Base-by-base conservation (phyloP, 495 filamentous ascomycete species). In the Lentithecium fluviatile region DNA sequence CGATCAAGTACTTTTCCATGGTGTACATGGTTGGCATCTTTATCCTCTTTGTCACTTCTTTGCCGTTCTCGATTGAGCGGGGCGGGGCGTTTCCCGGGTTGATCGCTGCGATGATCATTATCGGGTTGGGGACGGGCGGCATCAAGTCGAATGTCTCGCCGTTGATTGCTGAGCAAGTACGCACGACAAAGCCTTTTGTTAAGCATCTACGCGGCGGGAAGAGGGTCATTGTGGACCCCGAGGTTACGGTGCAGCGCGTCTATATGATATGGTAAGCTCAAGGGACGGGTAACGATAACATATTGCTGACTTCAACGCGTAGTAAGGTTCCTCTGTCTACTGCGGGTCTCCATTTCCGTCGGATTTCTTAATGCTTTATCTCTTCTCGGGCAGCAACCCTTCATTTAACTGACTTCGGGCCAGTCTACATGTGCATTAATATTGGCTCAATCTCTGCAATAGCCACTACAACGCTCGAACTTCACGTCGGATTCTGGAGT, bases 351-450 rank as follows among this genome's bases (percentile, higher is more conserved):
- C n/a, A n/a, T n/a, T n/a, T n/a, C n/a, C n/a, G n/a, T n/a, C n/a
- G n/a, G n/a, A n/a, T n/a, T n/a, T n/a, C n/a, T n/a, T n/a, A n/a
- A n/a, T n/a, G n/a, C n/a, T n/a, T n/a, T n/a, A n/a, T n/a, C n/a
- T n/a, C n/a, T n/a, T n/a, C n/a, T n/a, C n/a, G n/a, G n/a, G n/a
- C n/a, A n/a, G n/a, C n/a, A n/a, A n/a, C n/a, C n/a, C n/a, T n/a
- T n/a, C n/a, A n/a, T n/a, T n/a, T n/a, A n/a, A n/a, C n/a, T n/a
- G n/a, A n/a, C n/a, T n/a, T n/a, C n/a, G n/a, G n/a, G n/a, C n/a
- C n/a, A n/a, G n/a, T 75, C 71, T 91, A 91, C 69, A 74, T 82
- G 54, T 84, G 85, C 64, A 88, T 91, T 77, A 92, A 96, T 76
- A 63, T 95, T 54, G 89, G 89, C 15, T 82, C 79, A 48, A 81